Conservation (phyloP, 805 yeast genomes). For the Starmerella sp. region DNA sequence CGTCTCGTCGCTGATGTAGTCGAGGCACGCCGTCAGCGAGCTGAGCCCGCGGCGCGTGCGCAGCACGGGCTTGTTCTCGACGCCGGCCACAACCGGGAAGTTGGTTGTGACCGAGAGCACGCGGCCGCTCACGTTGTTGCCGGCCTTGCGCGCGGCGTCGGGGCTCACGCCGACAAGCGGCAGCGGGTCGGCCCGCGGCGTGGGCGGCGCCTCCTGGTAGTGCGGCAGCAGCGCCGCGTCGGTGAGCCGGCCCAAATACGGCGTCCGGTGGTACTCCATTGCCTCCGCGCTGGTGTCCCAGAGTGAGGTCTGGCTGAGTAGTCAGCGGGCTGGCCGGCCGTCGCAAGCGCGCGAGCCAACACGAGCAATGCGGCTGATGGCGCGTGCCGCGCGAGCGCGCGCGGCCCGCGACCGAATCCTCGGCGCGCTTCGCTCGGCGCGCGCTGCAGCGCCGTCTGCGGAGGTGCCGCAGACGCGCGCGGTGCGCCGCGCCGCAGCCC, state of each 20-base stretch:
- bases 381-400: background rate
- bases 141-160: constrained; percentile 15
- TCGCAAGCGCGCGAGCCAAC: background rate
- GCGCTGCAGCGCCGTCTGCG: too few species aligned
- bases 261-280: constrained; percentile 22
- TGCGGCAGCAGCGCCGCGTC: constrained; percentile 18
- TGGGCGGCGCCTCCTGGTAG: constrained; percentile 6
- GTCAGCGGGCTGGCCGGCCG: background rate
- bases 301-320: background rate
- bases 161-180: constrained; percentile 19
- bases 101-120: constrained; percentile 56
- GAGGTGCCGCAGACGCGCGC: too few species aligned
- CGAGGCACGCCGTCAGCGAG: constrained; percentile 67
- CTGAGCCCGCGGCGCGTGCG: constrained; percentile 60
- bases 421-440: too few species aligned
- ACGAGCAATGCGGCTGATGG: background rate
- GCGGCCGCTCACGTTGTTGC: constrained; percentile 44
- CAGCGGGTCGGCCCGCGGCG: background rate
- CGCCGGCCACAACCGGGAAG: constrained; percentile 51
- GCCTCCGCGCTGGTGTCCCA: background rate
- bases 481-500: too few species aligned
- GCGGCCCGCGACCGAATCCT: too few species aligned
- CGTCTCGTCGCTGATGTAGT: constrained; percentile 40
- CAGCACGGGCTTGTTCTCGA: constrained; percentile 31
- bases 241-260: constrained; percentile 23